Base-by-base conservation (phyloP, 495 filamentous ascomycete species). In the Neurospora sp. region DNA sequence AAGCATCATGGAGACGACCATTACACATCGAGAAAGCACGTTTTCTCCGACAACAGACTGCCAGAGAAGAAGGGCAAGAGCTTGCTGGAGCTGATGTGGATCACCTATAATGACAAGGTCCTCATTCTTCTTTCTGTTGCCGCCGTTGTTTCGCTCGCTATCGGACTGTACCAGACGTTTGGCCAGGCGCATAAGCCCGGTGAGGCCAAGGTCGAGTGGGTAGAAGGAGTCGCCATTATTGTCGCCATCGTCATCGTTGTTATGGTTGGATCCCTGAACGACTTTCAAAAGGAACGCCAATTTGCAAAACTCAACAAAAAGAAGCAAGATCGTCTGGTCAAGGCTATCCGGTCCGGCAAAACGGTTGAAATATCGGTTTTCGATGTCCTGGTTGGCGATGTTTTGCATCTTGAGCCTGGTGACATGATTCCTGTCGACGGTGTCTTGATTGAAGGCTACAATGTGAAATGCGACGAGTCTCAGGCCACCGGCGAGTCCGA, bases 401-500 rank as follows among this genome's bases (percentile, higher is more conserved):
- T 94, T 16, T 81, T 94, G 40, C 89, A 91, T 72, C 80, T 94
- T 0, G 91, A 93, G 71, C 91, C 91, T 42, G 92, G 92, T 53
- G 91, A 94, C 76, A 83, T 93, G 35, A 85, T 93, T 59, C 92
- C 92, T 0, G 92, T 92, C 1, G 92, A 94, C 76, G 92, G 92
- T 10, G 86, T 94, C 44, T 80, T 86, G 72, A 92, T 94, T 44
- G 85, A 88, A 22, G 90, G 92, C 6, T 91, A 91, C 78, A 88
- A 91, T 74, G 83, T 94, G 61, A 93, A 91, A 76, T 94, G 92
- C 72, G 92, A 94, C 75, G 92, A 94, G 83, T 93, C 91, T 22
- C 92, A 91, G 61, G 91, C 93, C 3, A 96, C 93, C 9, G 93
- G 93, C 69, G 93, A 96, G 78, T 95, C 93, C 0, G 93, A 96